These are phyloP conservation scores for Diaporthe sp. DNA, from an alignment of 2,329 filamentous ascomycete genomes.

Conservation along the genomic window DNA sequence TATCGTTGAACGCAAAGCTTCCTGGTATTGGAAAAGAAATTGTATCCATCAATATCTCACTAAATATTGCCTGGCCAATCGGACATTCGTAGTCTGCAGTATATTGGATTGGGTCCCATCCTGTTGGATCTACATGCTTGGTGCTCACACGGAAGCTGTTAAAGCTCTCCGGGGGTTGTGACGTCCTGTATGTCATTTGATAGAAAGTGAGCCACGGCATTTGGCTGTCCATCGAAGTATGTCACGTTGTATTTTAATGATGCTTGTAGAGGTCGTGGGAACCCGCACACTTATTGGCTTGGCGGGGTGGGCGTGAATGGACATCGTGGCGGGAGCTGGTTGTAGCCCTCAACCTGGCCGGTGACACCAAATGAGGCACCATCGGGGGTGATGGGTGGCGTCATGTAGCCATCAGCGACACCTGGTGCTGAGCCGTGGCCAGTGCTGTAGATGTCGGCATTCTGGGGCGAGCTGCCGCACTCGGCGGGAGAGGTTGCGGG, in stretches of 20 bases:
- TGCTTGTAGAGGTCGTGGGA: constrained; percentile 58
- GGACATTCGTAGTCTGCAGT: too few species aligned
- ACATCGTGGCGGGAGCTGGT: constrained; percentile 65
- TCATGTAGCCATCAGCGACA: constrained; percentile 82
- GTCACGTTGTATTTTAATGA: constrained; percentile 58
- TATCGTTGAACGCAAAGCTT: too few species aligned
- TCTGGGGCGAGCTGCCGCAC: constrained; percentile 62
- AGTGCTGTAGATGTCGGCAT: constrained; percentile 78
- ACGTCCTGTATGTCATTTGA: too few species aligned
- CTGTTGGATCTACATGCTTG: too few species aligned
- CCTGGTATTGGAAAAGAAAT: too few species aligned
- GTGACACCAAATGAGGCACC: constrained; percentile 67
- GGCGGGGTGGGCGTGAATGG: constrained; percentile 74
- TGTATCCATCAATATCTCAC: too few species aligned
- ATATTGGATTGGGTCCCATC: too few species aligned
- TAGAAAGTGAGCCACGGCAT: constrained; percentile 41
- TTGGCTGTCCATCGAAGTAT: constrained; percentile 60
- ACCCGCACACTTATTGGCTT: constrained; percentile 52
- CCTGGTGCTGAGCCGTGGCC: constrained; percentile 72
- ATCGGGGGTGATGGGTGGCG: constrained; percentile 88
- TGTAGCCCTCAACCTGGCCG: constrained; percentile 61
- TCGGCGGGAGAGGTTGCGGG: constrained; percentile 74
- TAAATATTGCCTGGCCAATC: too few species aligned
- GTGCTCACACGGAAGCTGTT: too few species aligned
- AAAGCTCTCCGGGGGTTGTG: too few species aligned